These are phyloP conservation scores for Neurospora hispaniola DNA, from an alignment of 495 filamentous ascomycete species.

Conservation along the genomic window DNA sequence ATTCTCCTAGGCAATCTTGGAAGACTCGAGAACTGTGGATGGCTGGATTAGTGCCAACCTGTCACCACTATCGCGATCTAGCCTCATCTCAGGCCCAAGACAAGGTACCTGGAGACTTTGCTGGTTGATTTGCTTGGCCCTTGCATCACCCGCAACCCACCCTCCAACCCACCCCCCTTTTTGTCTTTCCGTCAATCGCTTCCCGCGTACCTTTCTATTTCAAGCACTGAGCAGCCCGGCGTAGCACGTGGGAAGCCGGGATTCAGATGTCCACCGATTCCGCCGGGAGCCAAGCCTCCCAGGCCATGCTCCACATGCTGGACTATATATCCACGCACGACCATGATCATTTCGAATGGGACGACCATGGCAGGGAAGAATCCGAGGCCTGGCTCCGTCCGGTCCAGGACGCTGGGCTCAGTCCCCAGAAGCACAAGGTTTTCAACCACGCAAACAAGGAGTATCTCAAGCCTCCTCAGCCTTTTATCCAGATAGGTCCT, in stretches of 20 bases:
- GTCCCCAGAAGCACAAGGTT: slow-evolving; percentile 22
- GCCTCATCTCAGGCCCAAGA: background rate
- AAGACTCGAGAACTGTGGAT: background rate
- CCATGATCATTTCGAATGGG: slow-evolving; percentile 19
- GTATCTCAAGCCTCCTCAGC: slow-evolving; percentile 16
- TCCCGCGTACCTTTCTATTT: background rate
- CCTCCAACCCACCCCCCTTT: background rate
- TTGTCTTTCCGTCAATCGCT: background rate
- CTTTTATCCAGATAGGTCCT: slow-evolving; percentile 12
- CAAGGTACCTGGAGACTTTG: background rate
- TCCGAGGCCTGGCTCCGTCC: slow-evolving; percentile 16
- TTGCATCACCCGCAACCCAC: background rate
- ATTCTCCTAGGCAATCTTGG: background rate
- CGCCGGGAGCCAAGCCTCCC: slow-evolving; percentile 14
- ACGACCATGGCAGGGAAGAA: slow-evolving; percentile 10
- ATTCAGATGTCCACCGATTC: slow-evolving; percentile 11
- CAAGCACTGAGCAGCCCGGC: background rate
- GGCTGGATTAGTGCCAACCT: background rate
- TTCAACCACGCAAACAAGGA: slow-evolving; percentile 22
- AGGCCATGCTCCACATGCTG: slow-evolving; percentile 7
- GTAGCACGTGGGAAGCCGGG: background rate
- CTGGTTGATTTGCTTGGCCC: background rate
- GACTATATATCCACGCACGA: slow-evolving; percentile 16
- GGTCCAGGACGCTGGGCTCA: slow-evolving; percentile 12
- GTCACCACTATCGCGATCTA: background rate